A percentile compares a stretch with the other conserved stretches of the same genome.
phyloP scores from a whole-genome alignment of 139 green algal genomes.

The Micractinium sp. region DNA sequence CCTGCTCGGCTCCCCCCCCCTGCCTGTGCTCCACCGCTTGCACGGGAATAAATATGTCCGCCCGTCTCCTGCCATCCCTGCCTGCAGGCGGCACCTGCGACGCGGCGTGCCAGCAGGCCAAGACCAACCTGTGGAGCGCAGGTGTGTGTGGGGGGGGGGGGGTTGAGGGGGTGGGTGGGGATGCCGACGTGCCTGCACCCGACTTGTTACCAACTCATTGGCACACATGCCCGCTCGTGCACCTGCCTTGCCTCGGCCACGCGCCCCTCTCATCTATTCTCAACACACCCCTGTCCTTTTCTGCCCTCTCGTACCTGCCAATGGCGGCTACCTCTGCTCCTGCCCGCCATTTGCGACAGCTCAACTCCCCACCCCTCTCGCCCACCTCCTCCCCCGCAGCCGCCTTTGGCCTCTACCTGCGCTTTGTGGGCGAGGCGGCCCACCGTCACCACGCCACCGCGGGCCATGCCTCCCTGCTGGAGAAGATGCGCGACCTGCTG shows the following conservation, averaged over 20 bases:
- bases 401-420: constrained; percentile 13
- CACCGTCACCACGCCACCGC: background rate
- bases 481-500: background rate
- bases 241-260: too few relatives aligned
- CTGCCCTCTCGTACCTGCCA: background rate
- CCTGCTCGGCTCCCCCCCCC: too few relatives aligned
- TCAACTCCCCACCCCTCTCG: background rate
- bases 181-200: too few relatives aligned
- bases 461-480: background rate
- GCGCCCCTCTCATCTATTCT: background rate
- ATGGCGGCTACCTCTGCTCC: too few relatives aligned
- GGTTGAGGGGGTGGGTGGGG: too few relatives aligned
- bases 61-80: too few relatives aligned
- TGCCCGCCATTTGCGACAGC: background rate
- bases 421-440: too few relatives aligned
- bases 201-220: too few relatives aligned
- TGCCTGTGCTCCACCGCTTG: too few relatives aligned
- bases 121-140: constrained; percentile 8
- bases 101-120: background rate
- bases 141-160: background rate
- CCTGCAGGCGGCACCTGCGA: constrained; percentile 9
- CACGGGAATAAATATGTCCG: too few relatives aligned
- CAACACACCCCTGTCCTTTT: background rate
- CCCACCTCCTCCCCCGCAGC: background rate
- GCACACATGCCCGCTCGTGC: too few relatives aligned